Percentiles rank a stretch among this genome's conserved stretches.
Conservation (phyloP, 2,329 filamentous ascomycete species). For the Talaromyces sp. region DNA sequence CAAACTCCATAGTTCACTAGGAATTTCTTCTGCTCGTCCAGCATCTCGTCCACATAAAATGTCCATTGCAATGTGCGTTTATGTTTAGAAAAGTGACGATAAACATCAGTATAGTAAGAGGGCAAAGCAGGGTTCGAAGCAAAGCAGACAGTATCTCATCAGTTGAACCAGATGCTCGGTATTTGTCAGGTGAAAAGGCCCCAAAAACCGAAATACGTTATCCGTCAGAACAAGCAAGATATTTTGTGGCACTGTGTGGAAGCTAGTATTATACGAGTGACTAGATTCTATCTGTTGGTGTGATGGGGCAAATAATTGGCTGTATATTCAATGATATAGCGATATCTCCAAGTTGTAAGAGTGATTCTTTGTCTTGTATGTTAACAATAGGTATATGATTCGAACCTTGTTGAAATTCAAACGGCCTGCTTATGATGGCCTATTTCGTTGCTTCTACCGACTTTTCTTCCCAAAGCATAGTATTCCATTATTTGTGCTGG, state of each 20-base stretch:
- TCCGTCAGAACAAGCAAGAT: not conserved
- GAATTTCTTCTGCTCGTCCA: not conserved
- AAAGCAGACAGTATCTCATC: not conserved
- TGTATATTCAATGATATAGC: not conserved
- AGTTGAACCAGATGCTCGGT: not conserved
- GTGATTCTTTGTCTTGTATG: no score
- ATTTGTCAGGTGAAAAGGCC: not conserved
- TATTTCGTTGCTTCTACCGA: not conserved
- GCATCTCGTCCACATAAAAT: not conserved
- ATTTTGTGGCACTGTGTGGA: not conserved
- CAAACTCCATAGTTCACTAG: not conserved
- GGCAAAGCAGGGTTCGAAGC: not conserved
- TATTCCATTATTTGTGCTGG: not conserved
- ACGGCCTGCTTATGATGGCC: not conserved
- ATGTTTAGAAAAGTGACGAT: not conserved
- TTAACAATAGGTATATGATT: no score
- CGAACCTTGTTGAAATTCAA: not conserved
- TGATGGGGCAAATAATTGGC: not conserved
- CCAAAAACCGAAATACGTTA: not conserved
- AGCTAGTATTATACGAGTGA: not conserved
- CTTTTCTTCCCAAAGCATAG: not conserved
- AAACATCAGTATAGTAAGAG: not conserved
- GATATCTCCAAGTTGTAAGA: no score
- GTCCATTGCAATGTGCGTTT: not conserved
- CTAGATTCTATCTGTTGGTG: not conserved